Base-by-base conservation (phyloP, 2,329 filamentous ascomycete genomes). In the Trichoderma semiorbis region DNA sequence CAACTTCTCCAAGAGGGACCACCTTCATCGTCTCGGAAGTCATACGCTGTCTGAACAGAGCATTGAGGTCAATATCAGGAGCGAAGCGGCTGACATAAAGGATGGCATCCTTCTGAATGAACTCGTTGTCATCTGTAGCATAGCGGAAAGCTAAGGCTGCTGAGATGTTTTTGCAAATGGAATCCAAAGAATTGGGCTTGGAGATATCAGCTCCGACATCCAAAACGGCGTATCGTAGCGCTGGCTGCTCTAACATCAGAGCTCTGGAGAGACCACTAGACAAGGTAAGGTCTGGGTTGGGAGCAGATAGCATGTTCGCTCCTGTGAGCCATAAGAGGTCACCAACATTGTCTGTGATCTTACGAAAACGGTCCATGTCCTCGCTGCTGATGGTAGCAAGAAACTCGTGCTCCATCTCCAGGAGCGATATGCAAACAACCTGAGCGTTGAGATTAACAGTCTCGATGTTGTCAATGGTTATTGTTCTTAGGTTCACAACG, bases 1-100 rank as follows among this genome's bases (percentile, higher is more conserved):
- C 65, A 3, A 66, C 64, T 4, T 55, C 36, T 10, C 18, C 12
- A 7, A 74, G 67, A 21, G 16, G 21, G 5, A 70, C 69, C 65
- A 16, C 5, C 24, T 69, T 62, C 67, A 24, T 64, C n/a, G n/a
- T 62, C 3, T 21, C 60, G 2, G 60, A 21, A 11, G 63, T 70
- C 62, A 64, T 34, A 10, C 64, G 18, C 11, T 70, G 73, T 3
- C 73, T 73, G 69, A 78, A 77, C 0, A 73, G 47, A 6, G 72
- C 63, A 43, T 79, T 79, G 14, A 76, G 47, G 2, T 60, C 16
- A 0, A 39, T 3, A 16, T 77, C 76, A 1, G 77, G 77, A 1
- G 24, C 61, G 34, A 74, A 78, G 1, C 78, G 74, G 34, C 77
- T 79, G 30, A 77, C 61, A 43, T 76, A 62, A 14, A 69, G 28